Evolutionary conservation across 2,329 filamentous ascomycete species (phyloP), one percentile per base, ranked within the genome.

Genomic region (Penicillium sp.): DNA sequence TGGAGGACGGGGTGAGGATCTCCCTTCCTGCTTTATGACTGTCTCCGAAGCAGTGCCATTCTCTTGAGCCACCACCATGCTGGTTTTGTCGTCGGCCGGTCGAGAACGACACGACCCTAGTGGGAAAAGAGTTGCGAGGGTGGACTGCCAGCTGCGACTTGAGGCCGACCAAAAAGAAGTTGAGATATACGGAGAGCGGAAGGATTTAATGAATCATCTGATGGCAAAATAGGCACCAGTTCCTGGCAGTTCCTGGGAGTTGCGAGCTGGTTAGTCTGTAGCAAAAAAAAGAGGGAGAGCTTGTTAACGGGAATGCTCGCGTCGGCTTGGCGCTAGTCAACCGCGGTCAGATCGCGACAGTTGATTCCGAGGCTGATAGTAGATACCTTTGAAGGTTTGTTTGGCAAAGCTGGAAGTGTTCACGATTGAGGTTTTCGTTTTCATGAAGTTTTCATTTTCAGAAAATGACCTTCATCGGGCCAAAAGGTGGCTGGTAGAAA

Each of bases 1-100:
- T 51, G 46, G 26, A 26, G 19, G 21, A 23, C 21, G 24, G 2
- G 42, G 28, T 19, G 58, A 51, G 33, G 51, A 51, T 36, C 31
- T 55, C 14, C 48, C 50, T 24, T 59, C 54, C 33, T 53, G 21
- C 34, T 62, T 67, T 14, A 61, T 58, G 14, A 48, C 49, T 36
- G 54, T 56, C 9, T 66, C 65, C 42, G 59, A 43, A 23, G 54
- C 59, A 52, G 66, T 58, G 16, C 66, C 70, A 56, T 68, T 71
- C 44, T 69, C 64, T 46, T 59, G 33, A 36, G 59, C 58, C 45
- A 58, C 58, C 45, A 58, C 60, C 65, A 71, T 69, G 43, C 49
- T 70, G 51, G 49, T 36, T 56, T 54, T 59, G 49, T 54, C 45
- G 45, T 29, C 54, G 49, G 54, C 55, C 46, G 19, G 51, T 37